Conservation (phyloP, 495 filamentous ascomycete genomes). For the Penicillium subrubescens region DNA sequence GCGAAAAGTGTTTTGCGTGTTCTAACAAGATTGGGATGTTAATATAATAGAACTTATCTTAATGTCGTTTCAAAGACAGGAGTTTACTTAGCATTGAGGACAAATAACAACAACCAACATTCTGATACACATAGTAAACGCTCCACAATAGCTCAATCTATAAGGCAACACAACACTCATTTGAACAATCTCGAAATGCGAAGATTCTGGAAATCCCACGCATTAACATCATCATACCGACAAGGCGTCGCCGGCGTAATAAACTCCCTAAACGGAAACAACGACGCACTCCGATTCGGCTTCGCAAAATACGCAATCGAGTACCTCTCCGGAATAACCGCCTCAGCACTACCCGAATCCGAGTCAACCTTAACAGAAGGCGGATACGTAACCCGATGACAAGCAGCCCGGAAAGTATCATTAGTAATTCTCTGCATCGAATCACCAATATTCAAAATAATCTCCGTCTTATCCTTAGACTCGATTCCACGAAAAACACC, state of each 20-base stretch:
- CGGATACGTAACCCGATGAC: constrained; percentile 32
- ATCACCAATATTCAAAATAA: constrained; percentile 68
- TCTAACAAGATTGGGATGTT: neutral
- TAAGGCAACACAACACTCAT: neutral
- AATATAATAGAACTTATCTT: neutral
- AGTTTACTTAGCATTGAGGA: too few species aligned
- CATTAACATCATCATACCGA: constrained; percentile 34
- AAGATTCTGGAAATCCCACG: constrained; percentile 37
- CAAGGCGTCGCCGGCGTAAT: constrained; percentile 22
- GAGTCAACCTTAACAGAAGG: constrained; percentile 20
- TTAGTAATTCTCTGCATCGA: constrained; percentile 64
- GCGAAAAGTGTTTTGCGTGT: neutral
- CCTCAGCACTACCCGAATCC: constrained; percentile 1
- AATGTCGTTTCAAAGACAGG: too few species aligned
- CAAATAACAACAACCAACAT: too few species aligned
- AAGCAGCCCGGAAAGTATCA: constrained; percentile 45
- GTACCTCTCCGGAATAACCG: constrained; percentile 30
- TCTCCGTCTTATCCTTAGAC: constrained; percentile 50
- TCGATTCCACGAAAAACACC: constrained; percentile 47
- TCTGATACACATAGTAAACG: neutral
- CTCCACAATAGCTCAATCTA: neutral
- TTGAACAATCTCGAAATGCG: constrained; percentile 22
- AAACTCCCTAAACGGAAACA: constrained; percentile 25
- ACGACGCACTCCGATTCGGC: constrained; percentile 26
- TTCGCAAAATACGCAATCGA: constrained; percentile 41